A percentile compares a stretch with the other conserved stretches of the same genome.
These are phyloP conservation scores for Chaetomium strumarium DNA, from an alignment of 2,329 filamentous ascomycete genomes.

Conservation along the genomic window DNA sequence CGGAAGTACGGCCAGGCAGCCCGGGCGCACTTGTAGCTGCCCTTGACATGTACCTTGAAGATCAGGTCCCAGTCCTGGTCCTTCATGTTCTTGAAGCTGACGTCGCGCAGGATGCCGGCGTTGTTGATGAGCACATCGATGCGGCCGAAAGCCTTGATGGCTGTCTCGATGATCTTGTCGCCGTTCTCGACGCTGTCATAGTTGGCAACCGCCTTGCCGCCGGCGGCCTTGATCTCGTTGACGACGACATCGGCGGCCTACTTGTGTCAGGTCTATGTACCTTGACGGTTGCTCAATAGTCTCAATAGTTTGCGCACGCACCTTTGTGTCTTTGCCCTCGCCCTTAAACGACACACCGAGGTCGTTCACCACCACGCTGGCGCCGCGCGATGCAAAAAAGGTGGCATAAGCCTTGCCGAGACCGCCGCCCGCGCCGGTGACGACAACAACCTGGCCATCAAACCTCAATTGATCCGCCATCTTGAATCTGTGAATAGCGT, in stretches of 20 bases:
- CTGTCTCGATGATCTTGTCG: slow-evolving; percentile 88
- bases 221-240: slow-evolving; percentile 75
- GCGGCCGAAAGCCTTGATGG: slow-evolving; percentile 73
- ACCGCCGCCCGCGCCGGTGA: slow-evolving; percentile 80
- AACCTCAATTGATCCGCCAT: slow-evolving; percentile 68
- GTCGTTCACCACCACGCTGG: slow-evolving; percentile 77
- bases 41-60: slow-evolving; percentile 85
- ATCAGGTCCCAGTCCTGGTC: slow-evolving; percentile 96
- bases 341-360: slow-evolving; percentile 90
- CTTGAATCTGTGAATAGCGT: slow-evolving; percentile 15
- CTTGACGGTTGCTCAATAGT: slow-evolving; percentile 1
- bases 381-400: slow-evolving; percentile 88
- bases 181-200: slow-evolving; percentile 93
- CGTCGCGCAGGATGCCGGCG: slow-evolving; percentile 86
- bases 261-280: slow-evolving; percentile 20
- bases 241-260: slow-evolving; percentile 80
- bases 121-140: slow-evolving; percentile 97
- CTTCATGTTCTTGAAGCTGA: slow-evolving; percentile 99
- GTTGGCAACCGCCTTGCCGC: slow-evolving; percentile 95
- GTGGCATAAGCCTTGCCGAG: slow-evolving; percentile 75
- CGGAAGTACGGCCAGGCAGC: slow-evolving; percentile 97
- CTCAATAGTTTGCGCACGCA: slow-evolving; percentile 36
- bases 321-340: slow-evolving; percentile 81
- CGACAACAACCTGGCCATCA: slow-evolving; percentile 82
- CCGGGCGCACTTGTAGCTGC: slow-evolving; percentile 89